A percentile compares a stretch with the other conserved stretches of the same genome.
Conservation (phyloP, 2,329 filamentous ascomycete genomes). For the Diaporthe destruens region DNA sequence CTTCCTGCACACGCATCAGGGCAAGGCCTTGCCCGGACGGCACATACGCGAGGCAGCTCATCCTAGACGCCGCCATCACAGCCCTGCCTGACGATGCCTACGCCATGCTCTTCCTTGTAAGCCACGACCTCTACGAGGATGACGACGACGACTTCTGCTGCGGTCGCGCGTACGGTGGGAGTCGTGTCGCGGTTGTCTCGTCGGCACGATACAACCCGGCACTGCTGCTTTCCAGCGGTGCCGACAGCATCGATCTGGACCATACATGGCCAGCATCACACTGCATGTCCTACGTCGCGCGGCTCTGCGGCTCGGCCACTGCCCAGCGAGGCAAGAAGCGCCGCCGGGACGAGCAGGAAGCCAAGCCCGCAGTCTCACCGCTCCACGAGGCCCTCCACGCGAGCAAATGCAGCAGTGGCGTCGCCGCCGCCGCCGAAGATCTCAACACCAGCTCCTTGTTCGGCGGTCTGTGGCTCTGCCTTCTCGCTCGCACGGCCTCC, state of each 20-base stretch:
- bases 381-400: conserved; percentile 53
- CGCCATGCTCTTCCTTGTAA: conserved; percentile 66
- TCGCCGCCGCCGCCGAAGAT: conserved; percentile 41
- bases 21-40: conserved; percentile 61
- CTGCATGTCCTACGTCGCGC: conserved; percentile 64
- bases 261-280: conserved; percentile 77
- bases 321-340: conserved; percentile 11
- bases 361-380: conserved; percentile 43
- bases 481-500: conserved; percentile 67
- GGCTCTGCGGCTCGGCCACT: conserved; percentile 47
- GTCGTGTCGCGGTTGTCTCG: conserved; percentile 72
- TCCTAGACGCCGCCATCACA: conserved; percentile 68
- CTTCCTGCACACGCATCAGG: conserved; percentile 61
- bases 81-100: conserved; percentile 70
- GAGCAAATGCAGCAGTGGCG: conserved; percentile 41
- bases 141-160: conserved; percentile 77
- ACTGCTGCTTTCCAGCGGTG: conserved; percentile 52
- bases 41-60: conserved; percentile 62
- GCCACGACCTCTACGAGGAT: conserved; percentile 75
- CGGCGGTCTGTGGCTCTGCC: conserved; percentile 67
- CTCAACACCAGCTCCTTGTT: conserved; percentile 43
- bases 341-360: conserved; percentile 7
- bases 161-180: conserved; percentile 74
- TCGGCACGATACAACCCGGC: conserved; percentile 71
- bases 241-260: conserved; percentile 53